Percentiles rank a stretch among this genome's conserved stretches.
phyloP scores from a whole-genome alignment of 331 rosid genomes.

The Quercus lobata region DNA sequence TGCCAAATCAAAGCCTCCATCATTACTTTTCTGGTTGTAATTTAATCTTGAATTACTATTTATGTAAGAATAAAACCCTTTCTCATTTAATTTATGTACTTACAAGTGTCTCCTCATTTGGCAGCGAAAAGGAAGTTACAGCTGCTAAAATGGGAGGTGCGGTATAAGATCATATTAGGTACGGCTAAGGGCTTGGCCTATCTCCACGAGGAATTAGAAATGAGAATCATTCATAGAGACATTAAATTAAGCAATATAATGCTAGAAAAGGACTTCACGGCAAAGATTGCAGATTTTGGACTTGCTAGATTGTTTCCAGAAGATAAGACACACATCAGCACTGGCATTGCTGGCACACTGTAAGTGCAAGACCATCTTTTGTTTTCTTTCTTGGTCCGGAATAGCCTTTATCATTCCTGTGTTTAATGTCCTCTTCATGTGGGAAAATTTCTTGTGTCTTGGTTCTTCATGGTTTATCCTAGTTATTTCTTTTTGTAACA shows the following conservation, averaged over 20 bases:
- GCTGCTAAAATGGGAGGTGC: constrained; percentile 50
- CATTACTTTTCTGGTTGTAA: constrained; percentile 55
- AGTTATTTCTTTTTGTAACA: background rate
- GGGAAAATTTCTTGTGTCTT: background rate
- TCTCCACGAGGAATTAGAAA: constrained; percentile 69
- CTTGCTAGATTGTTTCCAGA: constrained; percentile 77
- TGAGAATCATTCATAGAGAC: constrained; percentile 78
- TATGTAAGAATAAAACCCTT: constrained; percentile 22
- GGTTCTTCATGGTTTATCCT: background rate
- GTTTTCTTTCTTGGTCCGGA: background rate
- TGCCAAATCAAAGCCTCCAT: constrained; percentile 62
- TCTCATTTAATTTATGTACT: constrained; percentile 2
- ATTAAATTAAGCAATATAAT: constrained; percentile 57
- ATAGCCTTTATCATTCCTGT: background rate
- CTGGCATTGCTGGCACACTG: constrained; percentile 55
- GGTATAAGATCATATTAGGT: constrained; percentile 57
- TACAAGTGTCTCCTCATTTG: background rate
- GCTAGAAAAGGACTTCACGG: constrained; percentile 43
- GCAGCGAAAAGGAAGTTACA: constrained; percentile 37
- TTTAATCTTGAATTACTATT: constrained; percentile 10
- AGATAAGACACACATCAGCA: constrained; percentile 72
- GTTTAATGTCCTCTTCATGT: background rate
- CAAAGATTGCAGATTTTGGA: constrained; percentile 89
- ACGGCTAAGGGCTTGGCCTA: constrained; percentile 76
- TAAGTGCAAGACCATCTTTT: constrained; percentile 27